Conservation (phyloP, 2,329 filamentous ascomycete species). For the Amylocarpus encephaloides region DNA sequence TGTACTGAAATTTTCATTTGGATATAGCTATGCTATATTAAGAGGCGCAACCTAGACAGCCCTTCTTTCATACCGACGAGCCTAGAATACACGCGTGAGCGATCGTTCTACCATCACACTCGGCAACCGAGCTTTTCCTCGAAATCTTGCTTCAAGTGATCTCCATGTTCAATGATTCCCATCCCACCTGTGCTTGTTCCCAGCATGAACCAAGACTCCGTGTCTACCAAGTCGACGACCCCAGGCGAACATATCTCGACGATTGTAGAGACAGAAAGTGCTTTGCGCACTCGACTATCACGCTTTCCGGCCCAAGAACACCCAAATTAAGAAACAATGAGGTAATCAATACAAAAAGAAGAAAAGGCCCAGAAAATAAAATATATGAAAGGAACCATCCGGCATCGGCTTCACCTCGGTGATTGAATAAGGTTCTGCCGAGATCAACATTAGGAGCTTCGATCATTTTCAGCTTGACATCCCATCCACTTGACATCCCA, state of each 20-base stretch:
- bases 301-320: background rate
- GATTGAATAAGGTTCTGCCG: background rate
- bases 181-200: background rate
- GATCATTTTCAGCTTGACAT: too few species aligned
- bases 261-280: background rate
- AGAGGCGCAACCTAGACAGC: background rate
- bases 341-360: slow-evolving; percentile 5
- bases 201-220: too few species aligned
- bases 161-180: too few species aligned
- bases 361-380: background rate
- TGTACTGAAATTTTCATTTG: background rate
- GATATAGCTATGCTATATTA: background rate
- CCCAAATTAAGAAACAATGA: background rate
- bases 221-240: too few species aligned
- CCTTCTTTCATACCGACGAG: background rate
- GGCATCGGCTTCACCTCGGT: too few species aligned
- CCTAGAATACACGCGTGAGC: slow-evolving; percentile 4
- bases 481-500: background rate
- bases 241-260: background rate
- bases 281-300: background rate
- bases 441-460: background rate
- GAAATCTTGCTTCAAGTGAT: too few species aligned
- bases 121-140: too few species aligned
- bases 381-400: too few species aligned
- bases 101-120: background rate